These are phyloP conservation scores for Oryza longistaminata DNA, from an alignment of 176 grass and related monocot genomes.

Conservation along the genomic window DNA sequence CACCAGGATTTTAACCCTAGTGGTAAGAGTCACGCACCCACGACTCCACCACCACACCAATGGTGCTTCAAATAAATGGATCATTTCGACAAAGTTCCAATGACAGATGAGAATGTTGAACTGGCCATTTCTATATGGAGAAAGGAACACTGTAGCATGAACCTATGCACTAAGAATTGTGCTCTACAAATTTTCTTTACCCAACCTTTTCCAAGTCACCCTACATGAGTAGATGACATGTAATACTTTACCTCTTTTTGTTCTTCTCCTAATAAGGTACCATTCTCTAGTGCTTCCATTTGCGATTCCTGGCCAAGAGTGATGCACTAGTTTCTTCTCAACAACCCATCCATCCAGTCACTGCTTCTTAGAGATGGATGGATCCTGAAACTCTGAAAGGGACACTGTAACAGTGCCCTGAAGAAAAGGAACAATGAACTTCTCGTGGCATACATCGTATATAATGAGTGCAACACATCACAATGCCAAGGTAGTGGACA, in stretches of 20 bases:
- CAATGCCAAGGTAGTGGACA: conserved; percentile 35
- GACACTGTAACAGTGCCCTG: conserved; percentile 37
- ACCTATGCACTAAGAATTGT: conserved; percentile 11
- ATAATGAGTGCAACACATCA: conserved; percentile 35
- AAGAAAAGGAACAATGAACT: conserved; percentile 43
- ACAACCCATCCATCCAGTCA: conserved; percentile 37
- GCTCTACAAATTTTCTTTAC: not conserved
- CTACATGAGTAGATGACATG: not conserved
- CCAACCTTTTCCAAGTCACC: conserved; percentile 19
- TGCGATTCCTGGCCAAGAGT: conserved; percentile 36
- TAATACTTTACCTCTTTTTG: not conserved
- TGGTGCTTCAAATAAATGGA: not conserved
- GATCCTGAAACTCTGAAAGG: conserved; percentile 38
- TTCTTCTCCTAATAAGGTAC: not conserved
- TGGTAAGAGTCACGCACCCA: no score
- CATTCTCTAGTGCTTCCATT: conserved; percentile 9
- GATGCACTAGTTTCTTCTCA: conserved; percentile 41
- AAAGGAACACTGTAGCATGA: not conserved
- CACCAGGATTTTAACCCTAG: no score
- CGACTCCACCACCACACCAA: no score
- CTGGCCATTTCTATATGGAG: conserved; percentile 17
- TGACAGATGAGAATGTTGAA: not conserved
- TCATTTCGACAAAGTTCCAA: not conserved
- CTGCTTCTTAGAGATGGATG: conserved; percentile 30
- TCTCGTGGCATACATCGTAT: conserved; percentile 38